phyloP scores from a whole-genome alignment of 352 stramenopile species.

The Phytophthora tentaculata region DNA sequence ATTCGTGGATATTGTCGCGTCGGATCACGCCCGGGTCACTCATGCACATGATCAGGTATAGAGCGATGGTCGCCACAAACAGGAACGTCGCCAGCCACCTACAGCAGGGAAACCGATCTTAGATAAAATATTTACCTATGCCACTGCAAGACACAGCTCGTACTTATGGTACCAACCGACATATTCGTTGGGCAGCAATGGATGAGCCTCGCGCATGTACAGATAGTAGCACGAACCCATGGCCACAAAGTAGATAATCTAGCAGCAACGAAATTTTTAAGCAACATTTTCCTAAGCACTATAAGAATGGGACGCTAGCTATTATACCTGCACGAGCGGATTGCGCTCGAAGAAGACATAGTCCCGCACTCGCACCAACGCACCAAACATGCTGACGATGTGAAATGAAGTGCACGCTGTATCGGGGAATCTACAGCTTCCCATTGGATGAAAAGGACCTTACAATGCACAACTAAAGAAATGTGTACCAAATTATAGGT shows the following conservation, averaged over 20 bases:
- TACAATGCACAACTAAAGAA: too few relatives aligned
- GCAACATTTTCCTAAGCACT: background rate
- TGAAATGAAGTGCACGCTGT: slow-evolving; percentile 12
- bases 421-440: slow-evolving; percentile 8
- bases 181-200: slow-evolving; percentile 68
- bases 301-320: background rate
- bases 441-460: slow-evolving; percentile 25
- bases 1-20: slow-evolving; percentile 49
- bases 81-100: slow-evolving; percentile 58
- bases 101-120: background rate
- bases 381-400: slow-evolving; percentile 37
- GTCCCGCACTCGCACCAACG: slow-evolving; percentile 43
- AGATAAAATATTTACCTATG: background rate
- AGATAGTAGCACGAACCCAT: slow-evolving; percentile 73
- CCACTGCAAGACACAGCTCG: background rate
- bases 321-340: slow-evolving; percentile 77
- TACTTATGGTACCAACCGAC: slow-evolving; percentile 71
- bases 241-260: slow-evolving; percentile 82
- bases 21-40: slow-evolving; percentile 82
- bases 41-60: slow-evolving; percentile 78
- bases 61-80: slow-evolving; percentile 58
- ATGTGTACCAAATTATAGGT: slow-evolving; percentile 21
- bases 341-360: slow-evolving; percentile 77
- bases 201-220: slow-evolving; percentile 73
- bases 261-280: slow-evolving; percentile 8